phyloP scores from a whole-genome alignment of 78 protist species.

The Isochrysis galbana region DNA sequence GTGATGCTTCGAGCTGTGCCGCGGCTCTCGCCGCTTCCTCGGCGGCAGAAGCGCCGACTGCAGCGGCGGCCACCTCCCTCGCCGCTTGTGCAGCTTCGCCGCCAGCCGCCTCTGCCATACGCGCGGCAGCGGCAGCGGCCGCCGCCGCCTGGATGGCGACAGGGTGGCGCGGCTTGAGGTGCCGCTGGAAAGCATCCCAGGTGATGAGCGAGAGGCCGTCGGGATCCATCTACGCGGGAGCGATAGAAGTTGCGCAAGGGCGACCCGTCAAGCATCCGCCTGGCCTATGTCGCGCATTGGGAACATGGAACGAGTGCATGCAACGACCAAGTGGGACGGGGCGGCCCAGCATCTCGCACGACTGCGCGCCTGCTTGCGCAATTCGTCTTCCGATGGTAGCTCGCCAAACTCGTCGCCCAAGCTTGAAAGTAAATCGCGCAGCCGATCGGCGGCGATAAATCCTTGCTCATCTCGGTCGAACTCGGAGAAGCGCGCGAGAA shows the following conservation, averaged over 20 bases:
- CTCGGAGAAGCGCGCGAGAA: neutral
- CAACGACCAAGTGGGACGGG: too few relatives aligned
- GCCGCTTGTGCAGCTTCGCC: neutral
- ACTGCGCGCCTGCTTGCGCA: too few relatives aligned
- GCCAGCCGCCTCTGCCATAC: neutral
- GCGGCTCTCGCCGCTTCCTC: neutral
- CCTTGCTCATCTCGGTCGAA: neutral
- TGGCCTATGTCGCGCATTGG: too few relatives aligned
- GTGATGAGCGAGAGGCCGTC: neutral
- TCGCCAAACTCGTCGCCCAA: too few relatives aligned
- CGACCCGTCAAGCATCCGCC: too few relatives aligned
- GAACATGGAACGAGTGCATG: too few relatives aligned
- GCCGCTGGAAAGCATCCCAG: neutral
- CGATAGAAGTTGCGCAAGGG: neutral
- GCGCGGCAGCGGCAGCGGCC: neutral
- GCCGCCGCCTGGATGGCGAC: neutral
- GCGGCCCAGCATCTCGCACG: neutral
- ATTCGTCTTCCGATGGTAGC: too few relatives aligned
- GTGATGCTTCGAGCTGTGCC: neutral
- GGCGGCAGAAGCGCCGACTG: neutral
- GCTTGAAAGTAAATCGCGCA: too few relatives aligned
- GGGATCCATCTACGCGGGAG: neutral
- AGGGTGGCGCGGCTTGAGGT: neutral
- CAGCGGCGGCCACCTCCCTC: neutral
- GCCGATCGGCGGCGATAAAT: too few relatives aligned